Conservation (phyloP, 148 eudicot genomes). For the Nepenthes mirabilis region DNA sequence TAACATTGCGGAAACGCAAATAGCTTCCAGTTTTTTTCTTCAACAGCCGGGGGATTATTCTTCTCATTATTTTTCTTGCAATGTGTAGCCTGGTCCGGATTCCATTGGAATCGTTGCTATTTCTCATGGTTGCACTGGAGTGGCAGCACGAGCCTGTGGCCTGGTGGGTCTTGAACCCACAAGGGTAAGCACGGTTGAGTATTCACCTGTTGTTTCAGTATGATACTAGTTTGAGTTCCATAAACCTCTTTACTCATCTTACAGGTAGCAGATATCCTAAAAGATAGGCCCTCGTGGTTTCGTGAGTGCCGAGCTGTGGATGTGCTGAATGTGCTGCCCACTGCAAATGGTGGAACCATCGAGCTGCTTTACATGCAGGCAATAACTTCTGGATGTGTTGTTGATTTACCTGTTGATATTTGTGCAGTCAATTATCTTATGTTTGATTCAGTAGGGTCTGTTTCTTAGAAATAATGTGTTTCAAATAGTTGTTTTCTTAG, state of each 20-base stretch:
- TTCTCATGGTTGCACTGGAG: constrained; percentile 99
- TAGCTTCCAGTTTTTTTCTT: background rate
- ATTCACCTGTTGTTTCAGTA: background rate
- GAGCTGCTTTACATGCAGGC: constrained; percentile 99
- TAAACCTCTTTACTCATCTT: constrained; percentile 4
- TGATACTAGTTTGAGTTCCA: background rate
- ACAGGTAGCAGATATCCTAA: constrained; percentile 97
- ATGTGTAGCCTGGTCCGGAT: constrained; percentile 99
- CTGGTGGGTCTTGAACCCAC: constrained; percentile 98
- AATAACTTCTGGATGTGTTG: background rate
- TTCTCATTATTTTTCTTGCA: background rate
- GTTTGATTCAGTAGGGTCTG: background rate
- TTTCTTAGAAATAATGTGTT: background rate
- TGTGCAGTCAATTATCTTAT: background rate
- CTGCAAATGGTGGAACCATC: constrained; percentile 98
- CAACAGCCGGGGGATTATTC: background rate
- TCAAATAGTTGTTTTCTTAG: background rate
- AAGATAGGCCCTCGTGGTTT: constrained; percentile 97
- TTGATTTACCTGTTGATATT: background rate
- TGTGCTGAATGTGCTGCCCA: constrained; percentile 91
- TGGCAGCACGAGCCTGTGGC: constrained; percentile 99
- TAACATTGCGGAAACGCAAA: background rate
- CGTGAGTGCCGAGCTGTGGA: constrained; percentile 99
- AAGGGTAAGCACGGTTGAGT: constrained; percentile 40
- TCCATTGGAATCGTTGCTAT: constrained; percentile 99